Evolutionary conservation across 805 yeast species (phyloP).

Genomic region (Metschnikowia cerradonensis): DNA sequence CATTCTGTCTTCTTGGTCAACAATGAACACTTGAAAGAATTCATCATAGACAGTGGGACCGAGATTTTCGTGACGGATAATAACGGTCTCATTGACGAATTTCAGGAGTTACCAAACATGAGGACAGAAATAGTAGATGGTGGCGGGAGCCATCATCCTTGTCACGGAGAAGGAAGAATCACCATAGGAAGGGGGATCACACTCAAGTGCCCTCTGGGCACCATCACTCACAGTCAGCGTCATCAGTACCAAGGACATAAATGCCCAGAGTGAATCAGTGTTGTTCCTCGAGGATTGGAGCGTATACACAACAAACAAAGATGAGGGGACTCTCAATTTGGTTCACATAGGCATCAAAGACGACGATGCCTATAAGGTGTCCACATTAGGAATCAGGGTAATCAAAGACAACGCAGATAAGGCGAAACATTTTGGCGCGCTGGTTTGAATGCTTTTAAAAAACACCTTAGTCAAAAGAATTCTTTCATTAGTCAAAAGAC

Average conservation of each 20-base stretch:
- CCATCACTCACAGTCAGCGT: too few species aligned
- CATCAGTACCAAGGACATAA: background rate
- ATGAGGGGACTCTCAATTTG: background rate
- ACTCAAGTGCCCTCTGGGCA: too few species aligned
- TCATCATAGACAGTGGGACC: background rate
- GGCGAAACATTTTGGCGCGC: background rate
- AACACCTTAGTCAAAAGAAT: too few species aligned
- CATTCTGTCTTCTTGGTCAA: too few species aligned
- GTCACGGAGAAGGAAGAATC: too few species aligned
- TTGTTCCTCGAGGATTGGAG: background rate
- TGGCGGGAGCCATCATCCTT: too few species aligned
- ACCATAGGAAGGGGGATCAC: too few species aligned
- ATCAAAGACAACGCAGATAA: background rate
- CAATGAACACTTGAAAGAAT: too few species aligned
- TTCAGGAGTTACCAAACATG: background rate
- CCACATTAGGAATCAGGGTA: background rate
- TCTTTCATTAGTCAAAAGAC: too few species aligned
- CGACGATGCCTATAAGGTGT: background rate
- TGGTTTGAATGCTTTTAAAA: too few species aligned
- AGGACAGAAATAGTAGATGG: too few species aligned
- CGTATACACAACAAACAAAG: background rate
- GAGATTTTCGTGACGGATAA: background rate
- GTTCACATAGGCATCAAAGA: background rate
- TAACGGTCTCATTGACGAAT: background rate
- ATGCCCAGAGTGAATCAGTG: background rate